Conservation (phyloP, 768 basidiomycete species). For the Leccinum ochraceum region DNA sequence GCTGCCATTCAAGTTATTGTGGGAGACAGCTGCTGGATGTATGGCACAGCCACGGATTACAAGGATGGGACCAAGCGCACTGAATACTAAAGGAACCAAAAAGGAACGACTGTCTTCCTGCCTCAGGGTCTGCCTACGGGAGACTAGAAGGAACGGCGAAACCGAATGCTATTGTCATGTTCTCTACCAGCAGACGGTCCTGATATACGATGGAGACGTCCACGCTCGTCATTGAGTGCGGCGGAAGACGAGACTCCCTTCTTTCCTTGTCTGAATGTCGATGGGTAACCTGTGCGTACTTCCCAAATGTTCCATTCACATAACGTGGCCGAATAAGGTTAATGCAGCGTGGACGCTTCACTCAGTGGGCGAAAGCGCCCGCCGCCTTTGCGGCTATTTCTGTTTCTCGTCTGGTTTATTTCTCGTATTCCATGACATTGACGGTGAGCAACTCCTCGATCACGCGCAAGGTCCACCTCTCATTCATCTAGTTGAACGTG, state of each 20-base stretch:
- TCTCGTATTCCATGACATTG: constrained; percentile 88
- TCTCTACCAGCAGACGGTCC: not conserved
- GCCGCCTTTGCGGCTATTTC: constrained; percentile 79
- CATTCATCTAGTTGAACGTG: constrained; percentile 69
- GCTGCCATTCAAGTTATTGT: constrained; percentile 21
- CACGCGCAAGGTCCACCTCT: not conserved
- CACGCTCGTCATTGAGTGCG: constrained; percentile 20
- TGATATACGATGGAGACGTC: constrained; percentile 26
- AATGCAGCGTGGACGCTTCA: constrained; percentile 68
- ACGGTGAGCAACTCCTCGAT: constrained; percentile 52
- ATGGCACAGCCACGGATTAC: constrained; percentile 32
- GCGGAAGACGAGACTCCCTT: constrained; percentile 63
- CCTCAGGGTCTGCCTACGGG: too few species aligned
- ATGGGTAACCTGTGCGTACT: constrained; percentile 60
- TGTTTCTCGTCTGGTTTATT: constrained; percentile 75
- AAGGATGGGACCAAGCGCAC: not conserved
- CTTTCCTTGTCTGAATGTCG: constrained; percentile 61
- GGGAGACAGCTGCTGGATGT: too few species aligned
- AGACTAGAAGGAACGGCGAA: not conserved
- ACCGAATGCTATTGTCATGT: not conserved
- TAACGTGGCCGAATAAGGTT: not conserved
- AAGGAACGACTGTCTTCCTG: too few species aligned
- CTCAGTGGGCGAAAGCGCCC: constrained; percentile 63
- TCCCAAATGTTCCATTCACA: not conserved
- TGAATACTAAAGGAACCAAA: not conserved